Conservation (phyloP, 805 yeast species). For the Candida tibetensis region DNA sequence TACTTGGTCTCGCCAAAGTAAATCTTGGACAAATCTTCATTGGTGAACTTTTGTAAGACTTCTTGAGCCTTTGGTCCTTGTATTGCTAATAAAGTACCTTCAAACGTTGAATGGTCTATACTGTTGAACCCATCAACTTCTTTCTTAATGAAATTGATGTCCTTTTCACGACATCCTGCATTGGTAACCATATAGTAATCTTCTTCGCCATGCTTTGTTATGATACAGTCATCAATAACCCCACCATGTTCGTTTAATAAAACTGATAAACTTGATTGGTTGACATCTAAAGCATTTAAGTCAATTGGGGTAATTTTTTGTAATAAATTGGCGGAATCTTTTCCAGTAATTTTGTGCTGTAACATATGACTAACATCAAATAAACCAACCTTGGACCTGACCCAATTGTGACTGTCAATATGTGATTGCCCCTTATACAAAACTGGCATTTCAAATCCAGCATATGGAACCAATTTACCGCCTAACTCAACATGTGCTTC, state of each 20-base stretch:
- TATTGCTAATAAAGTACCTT: constrained; percentile 78
- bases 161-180: constrained; percentile 91
- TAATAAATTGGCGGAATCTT: constrained; percentile 62
- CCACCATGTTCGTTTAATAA: constrained; percentile 71
- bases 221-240: constrained; percentile 89
- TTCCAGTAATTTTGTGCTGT: constrained; percentile 78
- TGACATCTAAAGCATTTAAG: constrained; percentile 51
- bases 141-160: constrained; percentile 56
- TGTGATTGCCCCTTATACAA: constrained; percentile 81
- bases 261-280: constrained; percentile 73
- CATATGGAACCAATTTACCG: constrained; percentile 93
- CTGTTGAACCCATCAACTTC: constrained; percentile 44
- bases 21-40: constrained; percentile 54
- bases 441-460: constrained; percentile 96
- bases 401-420: constrained; percentile 94
- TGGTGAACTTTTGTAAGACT: constrained; percentile 62
- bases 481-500: constrained; percentile 75
- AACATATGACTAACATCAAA: constrained; percentile 98
- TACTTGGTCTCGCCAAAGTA: constrained; percentile 71
- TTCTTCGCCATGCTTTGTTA: constrained; percentile 77
- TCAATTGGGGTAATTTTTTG: constrained; percentile 89
- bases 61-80: constrained; percentile 89
- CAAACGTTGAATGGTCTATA: constrained; percentile 47
- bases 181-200: constrained; percentile 88
- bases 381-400: constrained; percentile 79